Conservation (phyloP, 2,329 filamentous ascomycete species). For the Setomelanomma holmii region DNA sequence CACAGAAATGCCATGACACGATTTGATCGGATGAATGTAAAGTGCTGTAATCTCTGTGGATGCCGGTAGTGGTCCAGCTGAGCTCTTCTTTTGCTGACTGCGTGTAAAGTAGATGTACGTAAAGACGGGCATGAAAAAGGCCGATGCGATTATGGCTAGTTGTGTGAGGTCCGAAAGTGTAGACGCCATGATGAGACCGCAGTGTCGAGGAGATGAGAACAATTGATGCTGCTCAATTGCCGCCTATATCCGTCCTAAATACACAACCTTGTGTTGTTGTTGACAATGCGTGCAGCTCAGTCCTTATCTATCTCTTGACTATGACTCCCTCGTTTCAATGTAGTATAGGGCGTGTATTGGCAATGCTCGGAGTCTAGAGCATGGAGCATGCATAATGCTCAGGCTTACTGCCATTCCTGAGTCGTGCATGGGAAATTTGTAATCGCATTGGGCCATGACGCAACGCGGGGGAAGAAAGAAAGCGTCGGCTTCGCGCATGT, state of each 20-base stretch:
- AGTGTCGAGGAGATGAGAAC: background rate
- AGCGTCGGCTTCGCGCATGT: background rate
- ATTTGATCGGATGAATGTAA: constrained; percentile 70
- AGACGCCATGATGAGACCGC: constrained; percentile 26
- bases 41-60: constrained; percentile 56
- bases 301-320: background rate
- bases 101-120: constrained; percentile 38
- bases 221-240: background rate
- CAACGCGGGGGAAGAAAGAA: background rate
- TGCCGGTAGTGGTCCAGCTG: constrained; percentile 39
- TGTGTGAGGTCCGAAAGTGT: constrained; percentile 27
- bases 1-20: constrained; percentile 67
- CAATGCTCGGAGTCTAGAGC: constrained; percentile 4
- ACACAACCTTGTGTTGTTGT: background rate
- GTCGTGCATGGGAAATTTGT: constrained; percentile 4
- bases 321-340: background rate
- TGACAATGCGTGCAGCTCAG: background rate
- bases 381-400: constrained; percentile 1
- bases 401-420: background rate
- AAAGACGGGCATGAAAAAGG: constrained; percentile 40
- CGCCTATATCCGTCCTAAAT: no score
- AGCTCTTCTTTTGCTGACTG: constrained; percentile 15
- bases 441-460: background rate
- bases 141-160: constrained; percentile 29
- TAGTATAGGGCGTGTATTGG: background rate